These are phyloP conservation scores for Neurospora terricola DNA, from an alignment of 495 filamentous ascomycete species.

Conservation along the genomic window DNA sequence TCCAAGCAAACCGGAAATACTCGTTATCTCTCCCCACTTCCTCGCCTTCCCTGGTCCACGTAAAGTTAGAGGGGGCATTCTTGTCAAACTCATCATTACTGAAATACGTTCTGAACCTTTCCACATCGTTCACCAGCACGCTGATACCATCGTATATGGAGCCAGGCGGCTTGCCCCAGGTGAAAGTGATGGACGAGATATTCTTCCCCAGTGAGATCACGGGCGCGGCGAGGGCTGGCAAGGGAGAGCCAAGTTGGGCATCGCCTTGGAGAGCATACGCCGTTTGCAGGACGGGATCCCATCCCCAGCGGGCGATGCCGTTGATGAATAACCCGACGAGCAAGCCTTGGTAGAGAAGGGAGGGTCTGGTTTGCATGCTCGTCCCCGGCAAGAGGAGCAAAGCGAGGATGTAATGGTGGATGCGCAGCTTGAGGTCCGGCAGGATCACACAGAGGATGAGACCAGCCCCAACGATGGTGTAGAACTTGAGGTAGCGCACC, in stretches of 20 bases:
- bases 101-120: constrained; percentile 59
- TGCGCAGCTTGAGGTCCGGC: constrained; percentile 75
- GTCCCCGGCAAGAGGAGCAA: constrained; percentile 75
- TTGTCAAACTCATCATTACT: constrained; percentile 34
- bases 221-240: constrained; percentile 53
- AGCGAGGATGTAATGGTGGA: constrained; percentile 92
- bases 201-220: constrained; percentile 28
- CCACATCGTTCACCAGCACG: constrained; percentile 89
- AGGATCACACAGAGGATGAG: constrained; percentile 58
- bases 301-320: constrained; percentile 87
- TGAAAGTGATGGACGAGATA: constrained; percentile 40
- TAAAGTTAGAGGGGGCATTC: constrained; percentile 20
- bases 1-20: constrained; percentile 80
- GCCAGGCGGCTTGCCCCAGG: constrained; percentile 43
- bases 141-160: constrained; percentile 71
- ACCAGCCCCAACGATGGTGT: constrained; percentile 45
- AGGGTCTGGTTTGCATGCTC: constrained; percentile 68
- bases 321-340: constrained; percentile 86
- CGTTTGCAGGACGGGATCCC: constrained; percentile 83
- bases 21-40: constrained; percentile 47
- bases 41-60: constrained; percentile 36
- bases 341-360: constrained; percentile 73
- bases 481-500: constrained; percentile 61
- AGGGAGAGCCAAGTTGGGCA: constrained; percentile 53
- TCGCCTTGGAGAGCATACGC: constrained; percentile 58